Evolutionary conservation across 2,329 filamentous ascomycete genomes (phyloP), one percentile per base, ranked within the genome.

Genomic region (Leptoxyphium fumago): DNA sequence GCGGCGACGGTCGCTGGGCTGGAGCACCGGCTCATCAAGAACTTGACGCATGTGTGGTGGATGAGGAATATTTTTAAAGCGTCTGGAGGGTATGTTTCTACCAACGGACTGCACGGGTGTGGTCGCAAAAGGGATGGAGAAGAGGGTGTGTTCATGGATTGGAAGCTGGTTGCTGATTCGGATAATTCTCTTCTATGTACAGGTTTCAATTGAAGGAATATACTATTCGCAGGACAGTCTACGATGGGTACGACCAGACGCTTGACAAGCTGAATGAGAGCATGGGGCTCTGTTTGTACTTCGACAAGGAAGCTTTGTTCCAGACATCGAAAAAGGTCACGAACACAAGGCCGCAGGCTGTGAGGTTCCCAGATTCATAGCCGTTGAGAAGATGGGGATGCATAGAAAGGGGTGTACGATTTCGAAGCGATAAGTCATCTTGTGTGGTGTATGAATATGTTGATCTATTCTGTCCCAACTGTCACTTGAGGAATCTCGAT

Each of bases 1-100:
- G 84, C 84, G 3, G 72, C 74, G 1, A 67, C 63, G 48, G 70
- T 75, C 53, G 73, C 63, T 44, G 84, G 82, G 0, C 52, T 86
- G 29, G 84, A 89, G 67, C 82, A 88, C 59, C 72, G 64, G 45
- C 73, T 91, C 8, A 56, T 89, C 45, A 82, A 78, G 63, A 87
- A 82, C 50, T 59, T 89, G 40, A 54, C 84, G 14, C 56, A 62
- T 43, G 62, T 57, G 30, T 68, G 51, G 72, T 74, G 46, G 49
- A 68, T 64, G 50, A 63, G 67, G 62, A 48, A 46, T 50, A 45
- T 46, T 46, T n/a, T 54, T 48, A 29, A 42, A 41, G 58, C 65
- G 61, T 60, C 44, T 51, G 15, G 50, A 45, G 11, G 41, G 49
- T 43, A 58, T 50, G 42, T 47, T 26, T 18, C 2, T 28, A 4